Base-by-base conservation (phyloP, 257 asterid genomes). In the Asclepias syriaca region DNA sequence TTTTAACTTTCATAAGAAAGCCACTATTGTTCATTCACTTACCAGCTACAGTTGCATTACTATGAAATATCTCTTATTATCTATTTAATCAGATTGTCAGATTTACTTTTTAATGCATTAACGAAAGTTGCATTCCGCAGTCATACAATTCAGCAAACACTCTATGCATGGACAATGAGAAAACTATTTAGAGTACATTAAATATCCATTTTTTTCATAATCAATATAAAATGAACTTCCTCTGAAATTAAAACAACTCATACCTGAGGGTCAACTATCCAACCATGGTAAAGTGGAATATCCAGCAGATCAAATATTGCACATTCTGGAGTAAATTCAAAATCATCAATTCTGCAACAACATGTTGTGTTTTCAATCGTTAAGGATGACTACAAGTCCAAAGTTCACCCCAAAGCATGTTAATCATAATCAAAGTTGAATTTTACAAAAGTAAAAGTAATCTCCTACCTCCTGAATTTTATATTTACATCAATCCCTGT, bases 181-280 rank as follows among this genome's bases (percentile, higher is more conserved):
- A 12, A 22, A 11, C 18, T 6, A 22, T 34, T 9, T 4, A 10
- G 16, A 57, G 37, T 8, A 58, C 2, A 24, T 24, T 22, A 58
- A 24, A 22, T 58, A 4, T 64, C 6, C 48, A 15, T 5, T 15
- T n/a, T n/a, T 61, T 34, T 11, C 46, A 61, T 34, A 34, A 9
- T 61, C 66, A 34, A 15, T 6, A 10, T 32, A 1, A 66, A 76
- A 63, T n/a, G 22, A 69, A 61, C n/a, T 50, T 21, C 16, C 34
- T n/a, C 58, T 51, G 29, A 4, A 65, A 29, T 22, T 69, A 65
- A 22, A 66, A 71, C 39, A 72, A 56, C 70, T 37, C 84, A 77
- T 87, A 90, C 98, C 97, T 92, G 98, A 1, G 97, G 91, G 77
- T 95, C 98, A 85, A 92, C 91, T 77, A 95, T 95, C 99, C 99